Conservation (phyloP, 345 rosid species). For the Clarkia xantiana region DNA sequence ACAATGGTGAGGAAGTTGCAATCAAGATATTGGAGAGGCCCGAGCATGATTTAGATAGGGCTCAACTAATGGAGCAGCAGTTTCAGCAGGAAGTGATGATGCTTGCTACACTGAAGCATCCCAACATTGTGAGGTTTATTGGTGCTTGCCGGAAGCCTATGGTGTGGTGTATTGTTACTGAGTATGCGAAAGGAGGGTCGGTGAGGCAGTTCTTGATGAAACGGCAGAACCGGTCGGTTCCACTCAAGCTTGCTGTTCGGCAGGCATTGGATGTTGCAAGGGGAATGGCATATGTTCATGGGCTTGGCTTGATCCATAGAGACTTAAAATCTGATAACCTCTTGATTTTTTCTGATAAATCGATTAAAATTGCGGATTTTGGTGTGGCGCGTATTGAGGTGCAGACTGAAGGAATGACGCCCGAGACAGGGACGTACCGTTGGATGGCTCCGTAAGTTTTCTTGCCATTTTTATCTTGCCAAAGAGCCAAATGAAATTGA, state of each 20-base stretch:
- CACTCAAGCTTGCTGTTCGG: conserved; percentile 25
- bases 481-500: not conserved
- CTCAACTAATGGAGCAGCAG: conserved; percentile 28
- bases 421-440: conserved; percentile 36
- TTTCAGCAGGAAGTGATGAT: conserved; percentile 33
- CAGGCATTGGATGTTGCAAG: conserved; percentile 37
- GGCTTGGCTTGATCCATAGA: conserved; percentile 24
- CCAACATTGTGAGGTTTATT: conserved; percentile 27
- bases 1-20: conserved; percentile 30
- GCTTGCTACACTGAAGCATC: conserved; percentile 26
- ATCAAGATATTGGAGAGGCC: conserved; percentile 38
- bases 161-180: conserved; percentile 38
- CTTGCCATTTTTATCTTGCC: not conserved
- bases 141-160: conserved; percentile 29
- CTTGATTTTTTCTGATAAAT: conserved; percentile 22
- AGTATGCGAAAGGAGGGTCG: conserved; percentile 31
- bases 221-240: conserved; percentile 21
- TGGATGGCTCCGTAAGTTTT: conserved; percentile 42
- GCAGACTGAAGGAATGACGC: conserved; percentile 35
- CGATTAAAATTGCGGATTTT: conserved; percentile 36
- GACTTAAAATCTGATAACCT: conserved; percentile 34
- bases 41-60: conserved; percentile 19
- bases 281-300: conserved; percentile 32
- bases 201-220: conserved; percentile 24
- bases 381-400: conserved; percentile 36